Base-by-base conservation (phyloP, 2,329 filamentous ascomycete genomes). In the Fusarium sp. region DNA sequence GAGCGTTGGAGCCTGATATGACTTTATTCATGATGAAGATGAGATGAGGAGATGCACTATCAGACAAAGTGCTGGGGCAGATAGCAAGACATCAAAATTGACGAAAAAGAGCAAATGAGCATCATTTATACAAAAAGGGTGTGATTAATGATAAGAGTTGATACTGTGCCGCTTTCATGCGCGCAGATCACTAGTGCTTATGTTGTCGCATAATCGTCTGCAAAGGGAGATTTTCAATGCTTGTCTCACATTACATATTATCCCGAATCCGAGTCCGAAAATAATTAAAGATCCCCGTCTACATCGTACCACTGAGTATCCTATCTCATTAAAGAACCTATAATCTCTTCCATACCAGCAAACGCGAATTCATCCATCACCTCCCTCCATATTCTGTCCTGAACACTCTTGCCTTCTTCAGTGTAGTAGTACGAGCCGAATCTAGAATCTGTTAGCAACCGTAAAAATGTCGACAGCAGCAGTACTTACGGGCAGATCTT, bases 1-100 rank as follows among this genome's bases (percentile, higher is more conserved):
- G 67, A 30, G 80, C 80, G 73, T 72, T 72, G 30, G 69, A 60
- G 7, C 54, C 54, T 9, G 56, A 30, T 0, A 61, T 60, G 7
- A 43, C 47, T 28, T 60, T 64, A 8, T 61, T 64, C 56, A 63
- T 63, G 19, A 10, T 19, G 37, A 16, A 28, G 13, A 23, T 28
- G 8, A 21, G 28, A 28, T 40, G 18, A 47, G 10, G 13, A 44
- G 10, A n/a, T n/a, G 12, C 3, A 21, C 3, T 12, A 15, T 13
- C 15, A 23, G 16, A 12, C 3, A 19, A 13, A 21, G 25, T 37
- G 52, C 32, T 33, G 33, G 37, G 40, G n/a, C n/a, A n/a, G n/a
- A n/a, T n/a, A n/a, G n/a, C n/a, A n/a, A n/a, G n/a, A n/a, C n/a
- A n/a, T n/a, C 12, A 15, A 23, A 32, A 15, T 1, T 8, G 10